phyloP scores from a whole-genome alignment of 2,329 filamentous ascomycete genomes.

The Venturia effusa region DNA sequence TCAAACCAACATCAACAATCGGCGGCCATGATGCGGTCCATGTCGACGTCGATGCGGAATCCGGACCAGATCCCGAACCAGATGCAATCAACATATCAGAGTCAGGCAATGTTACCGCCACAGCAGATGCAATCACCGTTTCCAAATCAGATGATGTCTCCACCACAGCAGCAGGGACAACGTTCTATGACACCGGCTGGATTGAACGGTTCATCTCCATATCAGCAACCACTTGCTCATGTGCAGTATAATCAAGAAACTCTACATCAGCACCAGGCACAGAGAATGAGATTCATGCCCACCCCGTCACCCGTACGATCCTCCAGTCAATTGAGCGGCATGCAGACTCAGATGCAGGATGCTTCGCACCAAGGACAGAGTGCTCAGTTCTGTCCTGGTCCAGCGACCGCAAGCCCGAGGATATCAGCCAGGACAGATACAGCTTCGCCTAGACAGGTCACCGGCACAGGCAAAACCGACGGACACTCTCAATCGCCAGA shows the following conservation, averaged over 20 bases:
- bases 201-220: background rate
- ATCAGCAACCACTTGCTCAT: background rate
- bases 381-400: background rate
- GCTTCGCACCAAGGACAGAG: background rate
- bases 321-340: background rate
- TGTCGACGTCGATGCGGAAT: too few relatives aligned
- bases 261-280: background rate
- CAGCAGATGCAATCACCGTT: background rate
- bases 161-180: background rate
- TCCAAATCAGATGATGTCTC: background rate
- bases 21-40: too few relatives aligned
- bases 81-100: background rate
- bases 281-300: background rate
- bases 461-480: background rate
- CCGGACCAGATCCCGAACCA: background rate
- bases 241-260: background rate
- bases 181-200: background rate
- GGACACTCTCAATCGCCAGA: background rate
- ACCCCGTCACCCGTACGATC: background rate
- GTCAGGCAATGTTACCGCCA: background rate
- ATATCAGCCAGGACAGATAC: background rate
- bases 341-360: background rate
- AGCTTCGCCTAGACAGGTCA: background rate
- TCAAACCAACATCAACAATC: background rate
- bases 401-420: background rate